Percentiles rank a stretch among this genome's conserved stretches.
These are phyloP conservation scores for Fusarium sp. DNA, from an alignment of 2,329 filamentous ascomycete species.

Conservation along the genomic window DNA sequence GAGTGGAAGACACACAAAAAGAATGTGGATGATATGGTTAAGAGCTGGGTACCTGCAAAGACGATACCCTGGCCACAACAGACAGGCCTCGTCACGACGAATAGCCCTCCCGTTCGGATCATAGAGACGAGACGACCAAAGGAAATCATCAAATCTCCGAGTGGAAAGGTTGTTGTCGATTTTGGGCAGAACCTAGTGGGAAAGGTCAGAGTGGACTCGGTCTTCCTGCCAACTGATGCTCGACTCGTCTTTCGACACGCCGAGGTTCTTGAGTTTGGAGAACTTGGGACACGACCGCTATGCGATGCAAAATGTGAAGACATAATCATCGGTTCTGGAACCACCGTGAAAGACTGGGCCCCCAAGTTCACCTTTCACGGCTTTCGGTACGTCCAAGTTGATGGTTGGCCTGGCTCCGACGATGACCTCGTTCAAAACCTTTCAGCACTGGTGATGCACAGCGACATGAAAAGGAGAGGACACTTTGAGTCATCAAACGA, in stretches of 20 bases:
- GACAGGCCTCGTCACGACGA: background rate
- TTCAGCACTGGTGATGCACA: background rate
- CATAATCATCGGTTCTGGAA: background rate
- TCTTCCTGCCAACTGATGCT: background rate
- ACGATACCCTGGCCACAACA: background rate
- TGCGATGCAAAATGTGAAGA: background rate
- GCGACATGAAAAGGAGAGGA: background rate
- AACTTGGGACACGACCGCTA: slow-evolving; percentile 12
- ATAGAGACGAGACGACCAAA: background rate
- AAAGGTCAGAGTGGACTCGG: background rate
- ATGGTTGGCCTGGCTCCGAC: slow-evolving; percentile 50
- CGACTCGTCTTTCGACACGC: background rate
- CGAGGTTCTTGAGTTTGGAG: slow-evolving; percentile 18
- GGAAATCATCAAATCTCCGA: background rate
- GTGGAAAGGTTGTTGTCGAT: background rate
- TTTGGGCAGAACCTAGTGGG: background rate
- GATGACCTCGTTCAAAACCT: background rate
- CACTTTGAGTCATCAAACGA: background rate
- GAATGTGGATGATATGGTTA: background rate
- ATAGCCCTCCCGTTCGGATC: background rate
- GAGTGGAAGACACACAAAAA: background rate
- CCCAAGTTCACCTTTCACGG: slow-evolving; percentile 66
- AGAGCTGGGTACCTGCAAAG: background rate
- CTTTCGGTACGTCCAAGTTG: slow-evolving; percentile 62
- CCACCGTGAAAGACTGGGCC: slow-evolving; percentile 45